A percentile compares a stretch with the other conserved stretches of the same genome.
These are phyloP conservation scores for Xylaria sp. DNA, from an alignment of 2,329 filamentous ascomycete genomes.

Conservation along the genomic window DNA sequence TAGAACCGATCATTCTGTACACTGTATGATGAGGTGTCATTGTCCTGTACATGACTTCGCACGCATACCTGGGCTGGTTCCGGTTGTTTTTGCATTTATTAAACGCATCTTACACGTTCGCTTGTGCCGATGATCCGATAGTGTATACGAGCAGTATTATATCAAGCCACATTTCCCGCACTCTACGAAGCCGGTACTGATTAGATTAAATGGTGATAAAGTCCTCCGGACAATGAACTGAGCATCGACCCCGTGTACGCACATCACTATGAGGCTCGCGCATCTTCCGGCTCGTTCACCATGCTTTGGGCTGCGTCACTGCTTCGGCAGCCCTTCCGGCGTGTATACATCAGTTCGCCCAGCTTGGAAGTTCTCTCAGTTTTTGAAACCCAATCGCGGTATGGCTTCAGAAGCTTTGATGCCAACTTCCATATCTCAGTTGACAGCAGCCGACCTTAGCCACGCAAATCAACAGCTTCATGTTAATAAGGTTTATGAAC, in stretches of 20 bases:
- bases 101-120: neutral
- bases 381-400: neutral
- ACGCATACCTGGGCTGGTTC: neutral
- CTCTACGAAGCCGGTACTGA: neutral
- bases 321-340: neutral
- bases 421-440: neutral
- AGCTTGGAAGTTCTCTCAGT: neutral
- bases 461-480: neutral
- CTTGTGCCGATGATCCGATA: neutral
- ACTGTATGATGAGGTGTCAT: too few species aligned
- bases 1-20: neutral
- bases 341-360: neutral
- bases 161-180: neutral
- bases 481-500: neutral
- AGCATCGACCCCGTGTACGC: neutral
- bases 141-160: neutral
- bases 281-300: neutral
- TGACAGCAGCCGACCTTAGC: neutral
- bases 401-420: neutral
- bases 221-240: neutral
- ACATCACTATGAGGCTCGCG: neutral
- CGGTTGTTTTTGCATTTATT: neutral
- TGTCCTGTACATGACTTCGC: neutral
- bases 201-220: neutral
- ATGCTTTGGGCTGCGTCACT: neutral